These are phyloP conservation scores for Penicillium turbatum DNA, from an alignment of 495 filamentous ascomycete species.

Conservation along the genomic window DNA sequence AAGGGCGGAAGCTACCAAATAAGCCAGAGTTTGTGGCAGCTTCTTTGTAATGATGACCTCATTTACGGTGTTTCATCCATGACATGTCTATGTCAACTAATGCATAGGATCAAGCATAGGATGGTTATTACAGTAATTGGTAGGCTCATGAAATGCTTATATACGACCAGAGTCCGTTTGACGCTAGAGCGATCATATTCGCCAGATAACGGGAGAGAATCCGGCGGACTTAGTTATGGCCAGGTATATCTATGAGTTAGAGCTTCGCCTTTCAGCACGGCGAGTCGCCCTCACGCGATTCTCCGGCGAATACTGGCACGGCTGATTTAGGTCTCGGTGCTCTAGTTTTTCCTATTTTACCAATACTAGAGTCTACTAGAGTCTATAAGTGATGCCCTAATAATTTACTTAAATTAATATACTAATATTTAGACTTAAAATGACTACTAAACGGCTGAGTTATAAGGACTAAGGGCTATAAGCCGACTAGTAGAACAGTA, in stretches of 20 bases:
- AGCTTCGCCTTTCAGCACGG: background rate
- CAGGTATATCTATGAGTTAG: background rate
- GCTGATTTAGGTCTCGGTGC: background rate
- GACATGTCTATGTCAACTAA: too few relatives aligned
- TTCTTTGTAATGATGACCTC: background rate
- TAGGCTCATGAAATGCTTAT: background rate
- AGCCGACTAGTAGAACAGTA: too few relatives aligned
- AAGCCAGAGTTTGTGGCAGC: background rate
- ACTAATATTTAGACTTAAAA: background rate
- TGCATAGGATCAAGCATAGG: background rate
- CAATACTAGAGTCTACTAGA: background rate
- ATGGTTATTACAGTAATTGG: background rate
- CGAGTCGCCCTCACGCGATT: background rate
- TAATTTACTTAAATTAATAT: background rate
- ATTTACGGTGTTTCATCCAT: background rate
- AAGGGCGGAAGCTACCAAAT: background rate
- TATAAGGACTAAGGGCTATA: too few relatives aligned
- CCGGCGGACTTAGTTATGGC: background rate
- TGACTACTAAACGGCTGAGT: too few relatives aligned
- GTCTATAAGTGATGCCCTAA: background rate
- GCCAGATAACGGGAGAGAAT: background rate
- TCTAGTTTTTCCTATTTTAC: background rate
- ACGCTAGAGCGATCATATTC: background rate
- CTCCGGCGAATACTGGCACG: background rate
- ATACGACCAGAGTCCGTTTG: background rate